Evolutionary conservation across 495 filamentous ascomycete species (phyloP).

Genomic region (Penicillium malachiteum): DNA sequence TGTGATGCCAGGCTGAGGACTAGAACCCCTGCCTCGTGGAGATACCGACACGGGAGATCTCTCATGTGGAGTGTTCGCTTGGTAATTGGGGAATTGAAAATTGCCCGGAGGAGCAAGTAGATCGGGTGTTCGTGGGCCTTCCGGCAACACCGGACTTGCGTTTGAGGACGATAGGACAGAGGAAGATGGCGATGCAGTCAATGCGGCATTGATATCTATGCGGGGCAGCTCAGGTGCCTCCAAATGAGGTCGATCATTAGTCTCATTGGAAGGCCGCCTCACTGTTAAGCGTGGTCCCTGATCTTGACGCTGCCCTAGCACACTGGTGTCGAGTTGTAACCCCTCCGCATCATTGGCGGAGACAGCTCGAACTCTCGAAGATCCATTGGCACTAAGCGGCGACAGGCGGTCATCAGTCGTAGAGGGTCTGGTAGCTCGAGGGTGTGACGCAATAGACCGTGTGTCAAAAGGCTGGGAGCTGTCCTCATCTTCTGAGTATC

Average conservation of each 20-base stretch:
- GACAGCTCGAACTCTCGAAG: slow-evolving; percentile 55
- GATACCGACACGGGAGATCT: slow-evolving; percentile 34
- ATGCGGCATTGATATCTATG: slow-evolving; percentile 18
- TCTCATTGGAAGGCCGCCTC: slow-evolving; percentile 35
- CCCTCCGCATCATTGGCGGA: slow-evolving; percentile 62
- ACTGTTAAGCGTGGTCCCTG: slow-evolving; percentile 29
- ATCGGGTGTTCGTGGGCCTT: slow-evolving; percentile 25
- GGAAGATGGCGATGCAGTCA: slow-evolving; percentile 40
- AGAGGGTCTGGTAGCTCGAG: slow-evolving; percentile 30
- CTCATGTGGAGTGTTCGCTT: slow-evolving; percentile 17
- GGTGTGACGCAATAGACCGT: slow-evolving; percentile 47
- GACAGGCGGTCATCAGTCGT: slow-evolving; percentile 30
- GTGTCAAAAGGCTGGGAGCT: slow-evolving; percentile 48
- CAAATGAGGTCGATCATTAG: background rate
- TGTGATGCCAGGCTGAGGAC: slow-evolving; percentile 6
- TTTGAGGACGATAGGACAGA: slow-evolving; percentile 29
- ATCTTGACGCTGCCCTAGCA: slow-evolving; percentile 21
- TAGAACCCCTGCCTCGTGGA: slow-evolving; percentile 26
- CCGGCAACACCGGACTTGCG: slow-evolving; percentile 15
- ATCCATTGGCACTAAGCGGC: slow-evolving; percentile 27
- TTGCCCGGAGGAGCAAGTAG: slow-evolving; percentile 37
- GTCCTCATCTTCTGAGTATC: slow-evolving; percentile 69
- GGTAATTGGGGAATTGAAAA: slow-evolving; percentile 40
- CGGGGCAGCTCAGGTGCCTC: slow-evolving; percentile 15
- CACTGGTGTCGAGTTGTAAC: slow-evolving; percentile 40